Base-by-base conservation (phyloP, 2,329 filamentous ascomycete species). In the Botryotinia convoluta region DNA sequence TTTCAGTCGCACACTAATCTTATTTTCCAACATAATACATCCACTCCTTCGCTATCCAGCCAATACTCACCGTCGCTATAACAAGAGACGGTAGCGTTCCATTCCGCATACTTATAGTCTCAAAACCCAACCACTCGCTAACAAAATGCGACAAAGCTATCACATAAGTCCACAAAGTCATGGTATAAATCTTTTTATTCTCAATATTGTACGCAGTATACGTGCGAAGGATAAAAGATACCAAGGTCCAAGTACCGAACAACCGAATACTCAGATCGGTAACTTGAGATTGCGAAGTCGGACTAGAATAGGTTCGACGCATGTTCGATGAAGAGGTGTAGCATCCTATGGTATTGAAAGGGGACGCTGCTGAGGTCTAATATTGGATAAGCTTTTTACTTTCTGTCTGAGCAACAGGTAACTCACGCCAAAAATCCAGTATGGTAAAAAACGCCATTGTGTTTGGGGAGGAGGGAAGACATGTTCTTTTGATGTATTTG, bases 201-300 rank as follows among this genome's bases (percentile, higher is more conserved):
- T 84, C 82, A 76, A 91, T 88, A 79, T 92, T 84, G 81, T 91
- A 92, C 9, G 90, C 90, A 3, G 88, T 89, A 77, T 91, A 91
- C 71, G 90, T 81, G 44, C 90, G 84, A 26, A 92, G 82, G 57
- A 92, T 82, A 42, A 85, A 83, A 32, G 87, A 86, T 63, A 92
- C 82, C 65, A 90, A 84, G 0, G 90, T 92, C 90, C 90, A 92
- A 62, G 90, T 92, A 62, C 89, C 90, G 78, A 92, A 92, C 8
- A 88, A 89, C 75, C 90, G 88, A 78, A 92, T 92, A 9, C 88
- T 89, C 96, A 97, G 83, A 97, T 35, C 8, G 4, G 42, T 63
- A 51, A n/a, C 32, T n/a, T 39, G 29, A 32, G 32, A 22, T 16
- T 29, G 26, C 65, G 14, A 39, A 22, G 4, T 35, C 20, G 65